Evolutionary conservation across 108 stramenopile species (phyloP), one percentile per base, ranked within the genome.

Genomic region (Pelagomonas calceolata): DNA sequence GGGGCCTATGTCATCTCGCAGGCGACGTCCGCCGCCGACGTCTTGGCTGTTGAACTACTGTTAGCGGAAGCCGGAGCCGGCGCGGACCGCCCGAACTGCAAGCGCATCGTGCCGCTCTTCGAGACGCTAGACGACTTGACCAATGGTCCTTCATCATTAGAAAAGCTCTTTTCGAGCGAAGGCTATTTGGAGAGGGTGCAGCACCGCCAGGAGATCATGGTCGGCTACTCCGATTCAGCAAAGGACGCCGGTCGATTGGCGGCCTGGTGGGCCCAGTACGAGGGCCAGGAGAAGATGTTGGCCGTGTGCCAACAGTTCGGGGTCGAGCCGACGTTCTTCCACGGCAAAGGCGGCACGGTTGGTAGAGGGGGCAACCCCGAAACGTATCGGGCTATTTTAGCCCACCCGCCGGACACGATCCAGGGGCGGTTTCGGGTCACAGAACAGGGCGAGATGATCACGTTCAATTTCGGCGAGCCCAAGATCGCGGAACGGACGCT

Each of bases 371-470:
- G 96, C 34, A 95, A 95, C 73, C 96, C 96, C 26, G 88, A 89
- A 65, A 43, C 88, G 21, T 93, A 87, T 80, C 68, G 86, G 30
- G 96, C 93, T 34, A 81, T 96, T 65, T 81, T 94, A 45, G 86
- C 93, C 0, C 94, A 95, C 78, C 93, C 96, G 30, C 94, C 94
- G 16, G 83, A 90, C 68, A 98, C 96, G 14, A 91, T 98, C 67
- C 90, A 98, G 73, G 96, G 96, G n/a, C 85, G 91, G 34, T 98
- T 96, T 92, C 91, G 96, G 31, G 93, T 98, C 34, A 98, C 96
- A 15, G 96, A 98, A 75, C 96, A 98, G 82, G 96, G 96, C 36
- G 96, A 98, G 82, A 98, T 98, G 96, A 95, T 98, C 71, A 88
- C 88, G 32, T 94, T 96, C 76, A 98, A 96, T 83, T 98, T 95